Conservation (phyloP, 1,284 basidiomycete genomes). For the Tylopilus sp. region DNA sequence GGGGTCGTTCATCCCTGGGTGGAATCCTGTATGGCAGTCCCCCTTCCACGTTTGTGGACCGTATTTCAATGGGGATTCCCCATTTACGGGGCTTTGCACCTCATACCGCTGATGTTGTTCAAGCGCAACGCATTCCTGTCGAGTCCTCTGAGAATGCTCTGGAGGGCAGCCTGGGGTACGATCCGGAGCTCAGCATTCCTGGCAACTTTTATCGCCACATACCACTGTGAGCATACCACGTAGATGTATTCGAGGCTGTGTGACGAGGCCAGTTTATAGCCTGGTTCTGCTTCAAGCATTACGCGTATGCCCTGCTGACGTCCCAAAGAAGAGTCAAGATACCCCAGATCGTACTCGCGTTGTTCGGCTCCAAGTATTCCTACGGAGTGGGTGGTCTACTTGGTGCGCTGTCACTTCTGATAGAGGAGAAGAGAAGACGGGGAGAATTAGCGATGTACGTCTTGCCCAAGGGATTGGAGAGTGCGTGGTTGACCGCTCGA, state of each 20-base stretch:
- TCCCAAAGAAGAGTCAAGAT: slow-evolving; percentile 39
- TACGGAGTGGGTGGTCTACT: slow-evolving; percentile 77
- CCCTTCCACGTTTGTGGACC: slow-evolving; percentile 71
- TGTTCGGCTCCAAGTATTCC: slow-evolving; percentile 65
- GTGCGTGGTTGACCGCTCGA: slow-evolving; percentile 78
- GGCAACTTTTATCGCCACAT: slow-evolving; percentile 80
- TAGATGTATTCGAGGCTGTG: not conserved
- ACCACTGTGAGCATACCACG: slow-evolving; percentile 59
- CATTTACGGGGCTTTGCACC: slow-evolving; percentile 86
- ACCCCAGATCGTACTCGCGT: slow-evolving; percentile 47
- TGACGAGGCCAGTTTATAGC: slow-evolving; percentile 38
- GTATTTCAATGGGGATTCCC: slow-evolving; percentile 87
- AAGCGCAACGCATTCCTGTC: slow-evolving; percentile 59
- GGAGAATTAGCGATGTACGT: slow-evolving; percentile 94
- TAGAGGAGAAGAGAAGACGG: slow-evolving; percentile 81
- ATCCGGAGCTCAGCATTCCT: slow-evolving; percentile 87
- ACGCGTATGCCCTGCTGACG: slow-evolving; percentile 50
- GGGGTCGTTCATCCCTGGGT: slow-evolving; percentile 79
- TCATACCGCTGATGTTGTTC: slow-evolving; percentile 83
- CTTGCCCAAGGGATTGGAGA: slow-evolving; percentile 87
- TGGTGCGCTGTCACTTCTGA: slow-evolving; percentile 76
- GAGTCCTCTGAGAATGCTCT: slow-evolving; percentile 62
- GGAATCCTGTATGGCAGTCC: slow-evolving; percentile 65
- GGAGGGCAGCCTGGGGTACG: slow-evolving; percentile 69
- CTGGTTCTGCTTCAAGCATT: slow-evolving; percentile 72